These are phyloP conservation scores for Mytilinidion resinicola DNA, from an alignment of 495 filamentous ascomycete genomes.

Conservation along the genomic window DNA sequence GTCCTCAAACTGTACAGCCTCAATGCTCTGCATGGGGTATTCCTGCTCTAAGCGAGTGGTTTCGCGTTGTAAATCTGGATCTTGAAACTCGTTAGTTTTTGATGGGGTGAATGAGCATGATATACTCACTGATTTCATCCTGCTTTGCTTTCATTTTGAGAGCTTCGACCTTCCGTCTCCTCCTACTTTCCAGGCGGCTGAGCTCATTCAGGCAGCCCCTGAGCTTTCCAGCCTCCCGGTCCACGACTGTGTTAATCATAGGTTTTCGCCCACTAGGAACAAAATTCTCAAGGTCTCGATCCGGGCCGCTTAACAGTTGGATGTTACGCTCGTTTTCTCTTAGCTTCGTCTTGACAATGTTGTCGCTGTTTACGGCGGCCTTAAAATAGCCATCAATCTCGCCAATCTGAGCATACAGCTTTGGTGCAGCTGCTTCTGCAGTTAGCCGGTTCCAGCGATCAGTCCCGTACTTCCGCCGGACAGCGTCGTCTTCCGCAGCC, in stretches of 20 bases:
- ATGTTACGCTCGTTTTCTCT: constrained; percentile 67
- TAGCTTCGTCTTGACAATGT: constrained; percentile 71
- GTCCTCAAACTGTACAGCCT: constrained; percentile 81
- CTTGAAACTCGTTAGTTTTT: constrained; percentile 33
- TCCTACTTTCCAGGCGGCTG: constrained; percentile 66
- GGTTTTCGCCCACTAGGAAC: constrained; percentile 79
- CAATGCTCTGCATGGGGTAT: constrained; percentile 75
- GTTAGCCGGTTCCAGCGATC: constrained; percentile 72
- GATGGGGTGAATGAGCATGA: not conserved
- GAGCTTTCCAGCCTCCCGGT: constrained; percentile 67
- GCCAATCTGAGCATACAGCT: constrained; percentile 64
- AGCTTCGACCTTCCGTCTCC: constrained; percentile 67
- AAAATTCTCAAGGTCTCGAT: constrained; percentile 74
- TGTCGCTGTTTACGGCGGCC: constrained; percentile 76
- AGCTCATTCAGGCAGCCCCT: constrained; percentile 77
- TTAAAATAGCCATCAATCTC: constrained; percentile 87
- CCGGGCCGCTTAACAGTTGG: constrained; percentile 65
- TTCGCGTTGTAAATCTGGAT: constrained; percentile 69
- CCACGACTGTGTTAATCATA: constrained; percentile 70
- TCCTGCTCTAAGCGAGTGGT: constrained; percentile 77
- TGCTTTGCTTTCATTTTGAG: constrained; percentile 69
- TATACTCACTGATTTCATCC: constrained; percentile 76
- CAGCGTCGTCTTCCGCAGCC: constrained; percentile 70
- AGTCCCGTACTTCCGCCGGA: constrained; percentile 77
- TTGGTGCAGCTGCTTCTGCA: constrained; percentile 62